Evolutionary conservation across 257 asterid species (phyloP).

Genomic region (Solanum chilense): DNA sequence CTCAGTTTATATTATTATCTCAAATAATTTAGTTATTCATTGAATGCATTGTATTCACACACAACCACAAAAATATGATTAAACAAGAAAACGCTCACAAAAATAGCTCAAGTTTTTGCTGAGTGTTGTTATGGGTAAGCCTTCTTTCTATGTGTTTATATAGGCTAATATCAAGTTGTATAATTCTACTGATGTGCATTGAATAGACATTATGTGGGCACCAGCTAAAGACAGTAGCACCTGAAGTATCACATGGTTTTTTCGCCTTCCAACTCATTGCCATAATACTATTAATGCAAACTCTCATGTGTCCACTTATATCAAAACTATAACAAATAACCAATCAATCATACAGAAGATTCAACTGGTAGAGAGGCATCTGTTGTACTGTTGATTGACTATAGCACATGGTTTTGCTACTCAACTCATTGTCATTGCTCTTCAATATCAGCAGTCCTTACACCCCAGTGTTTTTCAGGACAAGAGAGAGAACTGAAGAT

Average conservation of each 20-base stretch:
- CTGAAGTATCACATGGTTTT: neutral
- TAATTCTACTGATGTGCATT: neutral
- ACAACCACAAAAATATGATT: too few relatives aligned
- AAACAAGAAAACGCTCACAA: too few relatives aligned
- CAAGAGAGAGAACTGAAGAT: neutral
- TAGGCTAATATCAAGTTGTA: neutral
- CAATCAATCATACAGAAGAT: neutral
- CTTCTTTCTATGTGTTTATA: neutral
- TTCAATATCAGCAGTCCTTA: neutral
- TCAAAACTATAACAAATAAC: neutral
- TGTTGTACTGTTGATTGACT: neutral
- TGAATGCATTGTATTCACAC: too few relatives aligned
- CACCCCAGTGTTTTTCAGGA: neutral
- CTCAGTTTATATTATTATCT: too few relatives aligned
- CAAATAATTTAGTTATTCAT: too few relatives aligned
- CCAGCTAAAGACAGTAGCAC: neutral
- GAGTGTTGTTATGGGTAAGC: neutral
- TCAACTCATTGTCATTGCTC: neutral
- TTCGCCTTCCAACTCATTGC: slow-evolving; percentile 1
- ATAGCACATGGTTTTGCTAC: neutral
- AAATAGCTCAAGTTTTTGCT: neutral
- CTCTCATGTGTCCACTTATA: neutral
- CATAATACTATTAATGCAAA: neutral
- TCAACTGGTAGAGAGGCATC: neutral
- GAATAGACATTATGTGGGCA: neutral